Conservation (phyloP, 192 early-diverging fungal genomes). For the Chytriomyces sp. region DNA sequence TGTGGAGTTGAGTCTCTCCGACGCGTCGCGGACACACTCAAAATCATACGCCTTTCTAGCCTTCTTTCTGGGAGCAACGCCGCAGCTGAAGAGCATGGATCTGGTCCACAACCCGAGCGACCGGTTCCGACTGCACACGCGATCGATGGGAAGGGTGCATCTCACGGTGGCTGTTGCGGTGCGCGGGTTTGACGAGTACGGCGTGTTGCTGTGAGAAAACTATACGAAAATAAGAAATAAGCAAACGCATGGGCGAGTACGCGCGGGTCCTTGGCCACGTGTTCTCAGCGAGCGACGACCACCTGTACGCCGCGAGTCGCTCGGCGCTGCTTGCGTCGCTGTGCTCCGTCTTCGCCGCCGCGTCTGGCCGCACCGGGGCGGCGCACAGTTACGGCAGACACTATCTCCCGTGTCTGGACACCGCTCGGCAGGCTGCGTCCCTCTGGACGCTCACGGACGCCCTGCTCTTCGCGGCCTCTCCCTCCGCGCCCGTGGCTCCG, state of each 20-base stretch:
- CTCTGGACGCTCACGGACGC: no score
- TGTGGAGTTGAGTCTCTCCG: constrained; percentile 44
- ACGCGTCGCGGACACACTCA: not conserved
- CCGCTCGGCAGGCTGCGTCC: no score
- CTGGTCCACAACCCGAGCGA: constrained; percentile 53
- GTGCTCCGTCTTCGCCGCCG: not conserved
- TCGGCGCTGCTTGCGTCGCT: not conserved
- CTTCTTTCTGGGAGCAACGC: constrained; percentile 52
- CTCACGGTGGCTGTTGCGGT: constrained; percentile 46
- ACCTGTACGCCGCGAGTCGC: not conserved
- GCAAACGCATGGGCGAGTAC: no score
- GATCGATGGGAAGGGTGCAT: constrained; percentile 59
- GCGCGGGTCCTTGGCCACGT: no score
- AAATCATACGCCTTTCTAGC: constrained; percentile 29
- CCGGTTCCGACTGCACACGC: constrained; percentile 52
- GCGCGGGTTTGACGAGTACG: constrained; percentile 52
- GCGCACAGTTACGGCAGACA: not conserved
- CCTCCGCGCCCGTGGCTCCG: no score
- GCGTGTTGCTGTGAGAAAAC: constrained; percentile 37
- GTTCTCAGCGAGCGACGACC: no score
- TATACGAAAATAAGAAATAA: not conserved
- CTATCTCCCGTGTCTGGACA: no score
- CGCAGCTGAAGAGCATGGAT: constrained; percentile 50
- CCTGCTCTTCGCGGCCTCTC: no score
- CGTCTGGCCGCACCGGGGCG: not conserved